Base-by-base conservation (phyloP, 768 basidiomycete genomes). In the Pleurotus salmoneostramineus region DNA sequence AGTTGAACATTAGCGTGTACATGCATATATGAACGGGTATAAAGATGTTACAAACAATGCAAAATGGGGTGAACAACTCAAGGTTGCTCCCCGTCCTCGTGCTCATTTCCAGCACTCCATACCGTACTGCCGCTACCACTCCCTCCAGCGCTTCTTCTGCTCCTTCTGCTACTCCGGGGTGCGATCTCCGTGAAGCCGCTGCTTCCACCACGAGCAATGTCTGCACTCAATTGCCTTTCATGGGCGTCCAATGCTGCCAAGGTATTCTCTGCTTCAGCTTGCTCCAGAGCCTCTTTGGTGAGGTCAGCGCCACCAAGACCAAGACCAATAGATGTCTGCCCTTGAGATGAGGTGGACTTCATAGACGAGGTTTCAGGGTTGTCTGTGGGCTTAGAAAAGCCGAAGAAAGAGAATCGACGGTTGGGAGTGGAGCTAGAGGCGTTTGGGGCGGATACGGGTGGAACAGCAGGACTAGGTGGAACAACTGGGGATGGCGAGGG, bases 51-150 rank as follows among this genome's bases (percentile, higher is more conserved):
- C n/a, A 40, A 40, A 40, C 37, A 10, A n/a, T 40, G 37, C 37
- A 40, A 10, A 17, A 14, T 15, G 45, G 12, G 15, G 8, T 47
- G 45, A 7, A 47, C 12, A 40, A 35, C 27, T 63, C 46, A 57
- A 62, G 59, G 61, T 36, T 68, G 65, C 35, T 68, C 66, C 33
- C 74, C 75, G 42, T 85, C 82, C 45, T 75, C 84, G 31, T 80
- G 62, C 84, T 84, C 85, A 90, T 86, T 27, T 34, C 91, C 91
- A 51, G 91, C 91, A 68, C 91, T 93, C 87, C 88, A 93, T 32
- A 93, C 88, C 1, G 91, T 93, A 69, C 89, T 89, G 8, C 82
- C 85, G 62, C 84, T 86, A 37, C 83, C 82, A 61, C 87, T 88
- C 6, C 86, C 88, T 40, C 84, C 82, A 21, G 69, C 79, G 60